Conservation (phyloP, 2,329 filamentous ascomycete species). For the Endothia cerciana region DNA sequence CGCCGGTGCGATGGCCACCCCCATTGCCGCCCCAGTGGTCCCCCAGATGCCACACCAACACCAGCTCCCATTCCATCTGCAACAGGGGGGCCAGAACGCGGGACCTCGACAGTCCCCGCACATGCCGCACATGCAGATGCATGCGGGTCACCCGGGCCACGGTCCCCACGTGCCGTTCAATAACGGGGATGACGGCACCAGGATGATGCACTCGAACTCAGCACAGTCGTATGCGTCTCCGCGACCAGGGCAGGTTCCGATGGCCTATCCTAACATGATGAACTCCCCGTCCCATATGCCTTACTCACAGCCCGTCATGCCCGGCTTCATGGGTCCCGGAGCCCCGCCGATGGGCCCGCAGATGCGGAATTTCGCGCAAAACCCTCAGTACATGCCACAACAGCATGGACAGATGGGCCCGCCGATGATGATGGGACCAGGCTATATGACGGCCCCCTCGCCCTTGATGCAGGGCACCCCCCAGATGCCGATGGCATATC, state of each 20-base stretch:
- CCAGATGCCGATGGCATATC: constrained; percentile 78
- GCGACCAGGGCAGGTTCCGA: constrained; percentile 70
- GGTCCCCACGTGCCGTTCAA: constrained; percentile 68
- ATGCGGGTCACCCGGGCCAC: constrained; percentile 72
- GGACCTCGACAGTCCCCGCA: constrained; percentile 72
- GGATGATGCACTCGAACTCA: constrained; percentile 86
- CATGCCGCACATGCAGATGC: constrained; percentile 77
- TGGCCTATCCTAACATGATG: constrained; percentile 69
- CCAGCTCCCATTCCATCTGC: constrained; percentile 81
- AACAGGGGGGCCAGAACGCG: constrained; percentile 71
- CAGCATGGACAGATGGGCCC: constrained; percentile 73
- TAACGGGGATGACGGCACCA: constrained; percentile 74
- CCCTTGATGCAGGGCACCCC: constrained; percentile 69
- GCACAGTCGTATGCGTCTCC: constrained; percentile 86
- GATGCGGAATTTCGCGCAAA: constrained; percentile 72
- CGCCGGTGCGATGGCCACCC: constrained; percentile 64
- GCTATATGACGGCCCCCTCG: constrained; percentile 76
- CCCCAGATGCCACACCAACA: constrained; percentile 80
- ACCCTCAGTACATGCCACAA: constrained; percentile 71
- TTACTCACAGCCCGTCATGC: constrained; percentile 73
- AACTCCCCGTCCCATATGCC: constrained; percentile 70
- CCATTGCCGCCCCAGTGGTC: constrained; percentile 69
- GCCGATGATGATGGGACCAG: constrained; percentile 88
- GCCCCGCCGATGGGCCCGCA: constrained; percentile 69
- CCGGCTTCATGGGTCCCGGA: constrained; percentile 70